Evolutionary conservation across 495 filamentous ascomycete genomes (phyloP).

Genomic region (Pyronema domesticum): DNA sequence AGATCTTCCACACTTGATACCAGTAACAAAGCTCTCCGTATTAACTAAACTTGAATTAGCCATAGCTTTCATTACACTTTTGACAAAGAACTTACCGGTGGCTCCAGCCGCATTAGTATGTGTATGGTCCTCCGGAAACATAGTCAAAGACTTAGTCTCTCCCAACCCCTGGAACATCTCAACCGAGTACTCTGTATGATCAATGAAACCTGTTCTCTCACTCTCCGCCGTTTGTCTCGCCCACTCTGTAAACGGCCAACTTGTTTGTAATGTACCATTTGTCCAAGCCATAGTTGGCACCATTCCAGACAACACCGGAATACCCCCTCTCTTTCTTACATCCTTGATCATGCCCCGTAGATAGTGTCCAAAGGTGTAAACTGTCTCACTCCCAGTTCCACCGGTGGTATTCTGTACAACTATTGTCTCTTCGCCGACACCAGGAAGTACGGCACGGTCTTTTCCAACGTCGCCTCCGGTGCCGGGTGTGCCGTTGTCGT

Average conservation of each 20-base stretch:
- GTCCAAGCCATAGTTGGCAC: constrained; percentile 14
- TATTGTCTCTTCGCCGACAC: constrained; percentile 11
- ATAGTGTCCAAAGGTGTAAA: constrained; percentile 16
- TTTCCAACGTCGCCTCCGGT: constrained; percentile 11
- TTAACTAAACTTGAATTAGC: constrained; percentile 5
- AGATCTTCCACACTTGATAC: constrained; percentile 5
- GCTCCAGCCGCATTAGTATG: constrained; percentile 15
- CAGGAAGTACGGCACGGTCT: constrained; percentile 10
- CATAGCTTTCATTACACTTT: background rate
- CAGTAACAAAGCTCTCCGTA: constrained; percentile 15
- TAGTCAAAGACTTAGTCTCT: background rate
- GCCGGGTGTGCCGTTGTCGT: constrained; percentile 14
- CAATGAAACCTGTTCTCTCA: constrained; percentile 9
- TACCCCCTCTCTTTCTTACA: background rate
- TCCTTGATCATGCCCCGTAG: constrained; percentile 15
- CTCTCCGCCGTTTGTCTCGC: constrained; percentile 8
- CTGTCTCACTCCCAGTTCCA: background rate
- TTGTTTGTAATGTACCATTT: constrained; percentile 3
- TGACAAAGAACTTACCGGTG: constrained; percentile 1
- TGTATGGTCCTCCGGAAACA: constrained; percentile 15
- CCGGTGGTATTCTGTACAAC: constrained; percentile 8
- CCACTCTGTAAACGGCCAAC: constrained; percentile 16
- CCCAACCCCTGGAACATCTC: constrained; percentile 10
- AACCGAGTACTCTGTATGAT: constrained; percentile 17
- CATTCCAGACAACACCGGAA: constrained; percentile 12